Evolutionary conservation across 768 basidiomycete genomes (phyloP).

Genomic region (Naematelia aurantialba): DNA sequence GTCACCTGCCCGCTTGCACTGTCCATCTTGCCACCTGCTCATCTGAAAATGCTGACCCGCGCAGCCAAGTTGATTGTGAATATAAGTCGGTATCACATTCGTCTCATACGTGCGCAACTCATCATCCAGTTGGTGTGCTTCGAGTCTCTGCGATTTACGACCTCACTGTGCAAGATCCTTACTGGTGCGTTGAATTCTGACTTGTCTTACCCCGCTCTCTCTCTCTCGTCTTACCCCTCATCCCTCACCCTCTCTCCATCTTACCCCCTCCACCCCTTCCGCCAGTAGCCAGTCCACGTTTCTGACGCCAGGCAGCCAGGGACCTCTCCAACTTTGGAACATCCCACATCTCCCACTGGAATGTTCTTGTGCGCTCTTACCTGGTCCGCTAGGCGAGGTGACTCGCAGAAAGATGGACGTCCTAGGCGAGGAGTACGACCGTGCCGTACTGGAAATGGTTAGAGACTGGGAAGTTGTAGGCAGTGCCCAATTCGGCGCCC

Average conservation of each 20-base stretch:
- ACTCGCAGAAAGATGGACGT: conserved; percentile 43
- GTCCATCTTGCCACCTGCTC: not conserved
- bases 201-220: too few relatives aligned
- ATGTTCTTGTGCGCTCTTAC: conserved; percentile 43
- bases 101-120: not conserved
- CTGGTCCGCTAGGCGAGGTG: conserved; percentile 41
- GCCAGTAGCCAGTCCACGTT: not conserved
- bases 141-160: conserved; percentile 41
- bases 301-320: conserved; percentile 10
- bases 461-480: conserved; percentile 29
- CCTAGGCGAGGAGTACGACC: conserved; percentile 38
- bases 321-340: conserved; percentile 25
- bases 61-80: conserved; percentile 42
- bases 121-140: conserved; percentile 35
- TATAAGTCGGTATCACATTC: conserved; percentile 22
- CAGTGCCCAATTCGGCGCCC: conserved; percentile 26
- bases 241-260: too few relatives aligned
- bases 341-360: conserved; percentile 41
- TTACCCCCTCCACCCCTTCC: too few relatives aligned
- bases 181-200: conserved; percentile 20
- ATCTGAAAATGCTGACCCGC: not conserved
- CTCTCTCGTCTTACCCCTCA: too few relatives aligned
- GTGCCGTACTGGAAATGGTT: conserved; percentile 32
- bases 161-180: conserved; percentile 30
- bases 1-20: too few relatives aligned